Conservation (phyloP, 768 basidiomycete genomes). For the Amanita exitialis region DNA sequence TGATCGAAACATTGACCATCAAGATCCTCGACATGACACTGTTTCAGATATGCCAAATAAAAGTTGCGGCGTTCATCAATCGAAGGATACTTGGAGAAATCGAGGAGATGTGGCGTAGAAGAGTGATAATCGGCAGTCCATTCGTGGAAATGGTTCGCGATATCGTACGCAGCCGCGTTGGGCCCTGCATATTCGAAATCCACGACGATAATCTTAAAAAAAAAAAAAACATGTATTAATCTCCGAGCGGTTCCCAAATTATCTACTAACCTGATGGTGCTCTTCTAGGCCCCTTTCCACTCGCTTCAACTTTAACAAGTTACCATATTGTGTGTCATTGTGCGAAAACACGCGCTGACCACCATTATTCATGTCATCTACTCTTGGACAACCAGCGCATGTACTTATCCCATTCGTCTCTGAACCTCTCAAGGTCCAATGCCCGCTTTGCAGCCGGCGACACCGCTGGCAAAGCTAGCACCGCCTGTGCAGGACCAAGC, state of each 20-base stretch:
- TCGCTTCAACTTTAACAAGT: conserved; percentile 65
- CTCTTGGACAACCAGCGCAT: conserved; percentile 54
- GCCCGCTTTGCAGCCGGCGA: conserved; percentile 32
- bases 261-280: conserved; percentile 59
- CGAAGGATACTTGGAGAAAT: conserved; percentile 62
- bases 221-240: not conserved
- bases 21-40: conserved; percentile 23
- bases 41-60: conserved; percentile 72
- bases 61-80: conserved; percentile 68
- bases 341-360: conserved; percentile 75
- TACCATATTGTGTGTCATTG: conserved; percentile 96
- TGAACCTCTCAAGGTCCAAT: conserved; percentile 59
- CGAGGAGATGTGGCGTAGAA: conserved; percentile 55
- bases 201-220: conserved; percentile 74
- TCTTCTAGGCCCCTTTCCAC: conserved; percentile 47
- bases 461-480: conserved; percentile 54
- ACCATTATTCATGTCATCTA: conserved; percentile 46
- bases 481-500: conserved; percentile 61
- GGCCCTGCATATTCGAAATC: conserved; percentile 97
- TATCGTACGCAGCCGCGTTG: conserved; percentile 90
- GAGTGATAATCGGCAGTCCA: conserved; percentile 91
- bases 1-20: conserved; percentile 18
- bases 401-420: conserved; percentile 58
- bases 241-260: not conserved
- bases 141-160: conserved; percentile 95